These are phyloP conservation scores for Iodosphaeria phyllophila DNA, from an alignment of 2,329 filamentous ascomycete genomes.

Conservation along the genomic window DNA sequence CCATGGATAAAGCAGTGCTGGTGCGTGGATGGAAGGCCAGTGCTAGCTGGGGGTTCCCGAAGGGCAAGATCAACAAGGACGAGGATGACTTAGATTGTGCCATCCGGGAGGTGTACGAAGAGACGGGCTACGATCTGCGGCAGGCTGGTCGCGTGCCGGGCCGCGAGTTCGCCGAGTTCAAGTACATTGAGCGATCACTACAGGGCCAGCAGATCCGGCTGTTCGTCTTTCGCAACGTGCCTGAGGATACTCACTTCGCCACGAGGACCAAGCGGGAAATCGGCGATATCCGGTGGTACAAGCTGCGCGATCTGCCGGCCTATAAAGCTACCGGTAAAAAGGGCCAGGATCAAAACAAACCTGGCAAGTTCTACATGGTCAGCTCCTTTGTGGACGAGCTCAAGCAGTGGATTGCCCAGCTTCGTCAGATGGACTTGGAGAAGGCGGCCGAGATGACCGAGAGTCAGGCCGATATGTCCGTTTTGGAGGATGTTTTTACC, in stretches of 20 bases:
- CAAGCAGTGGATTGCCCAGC: slow-evolving; percentile 78
- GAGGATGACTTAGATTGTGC: slow-evolving; percentile 90
- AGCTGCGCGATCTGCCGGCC: slow-evolving; percentile 69
- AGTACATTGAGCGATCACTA: slow-evolving; percentile 78
- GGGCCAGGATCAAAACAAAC: slow-evolving; percentile 35
- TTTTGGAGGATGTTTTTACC: slow-evolving; percentile 35
- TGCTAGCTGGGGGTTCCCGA: slow-evolving; percentile 88
- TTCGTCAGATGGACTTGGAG: slow-evolving; percentile 52
- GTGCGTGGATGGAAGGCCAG: slow-evolving; percentile 98
- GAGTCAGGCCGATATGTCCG: slow-evolving; percentile 22
- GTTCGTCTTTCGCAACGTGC: slow-evolving; percentile 79
- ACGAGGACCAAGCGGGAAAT: slow-evolving; percentile 92
- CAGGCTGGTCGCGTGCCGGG: slow-evolving; percentile 58
- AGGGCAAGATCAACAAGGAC: slow-evolving; percentile 96
- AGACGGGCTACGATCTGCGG: slow-evolving; percentile 76
- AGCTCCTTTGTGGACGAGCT: slow-evolving; percentile 74
- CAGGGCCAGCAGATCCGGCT: slow-evolving; percentile 82
- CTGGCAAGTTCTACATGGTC: slow-evolving; percentile 95
- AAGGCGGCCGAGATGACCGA: slow-evolving; percentile 17
- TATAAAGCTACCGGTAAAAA: slow-evolving; percentile 42
- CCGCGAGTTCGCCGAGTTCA: slow-evolving; percentile 51
- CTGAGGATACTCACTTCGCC: slow-evolving; percentile 73
- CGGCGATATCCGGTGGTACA: slow-evolving; percentile 92
- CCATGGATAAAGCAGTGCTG: slow-evolving; percentile 85
- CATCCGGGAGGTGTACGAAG: slow-evolving; percentile 84